phyloP scores from a whole-genome alignment of 2,329 filamentous ascomycete species.

The Aspergillus vadensis region DNA sequence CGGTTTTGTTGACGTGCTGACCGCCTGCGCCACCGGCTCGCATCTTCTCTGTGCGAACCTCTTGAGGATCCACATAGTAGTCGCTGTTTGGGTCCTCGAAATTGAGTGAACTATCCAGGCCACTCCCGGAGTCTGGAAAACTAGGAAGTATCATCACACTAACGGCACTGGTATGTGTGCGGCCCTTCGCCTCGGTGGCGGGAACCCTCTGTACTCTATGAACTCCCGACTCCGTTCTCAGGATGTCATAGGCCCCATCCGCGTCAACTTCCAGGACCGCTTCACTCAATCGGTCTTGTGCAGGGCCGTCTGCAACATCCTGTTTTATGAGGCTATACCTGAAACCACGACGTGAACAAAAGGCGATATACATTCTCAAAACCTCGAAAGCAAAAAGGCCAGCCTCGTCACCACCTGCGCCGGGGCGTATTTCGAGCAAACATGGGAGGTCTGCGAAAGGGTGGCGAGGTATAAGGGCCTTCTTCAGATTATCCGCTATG shows the following conservation, averaged over 20 bases:
- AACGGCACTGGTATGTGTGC: conserved; percentile 90
- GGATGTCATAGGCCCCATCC: conserved; percentile 74
- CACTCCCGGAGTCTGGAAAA: conserved; percentile 61
- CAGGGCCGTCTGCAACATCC: conserved; percentile 68
- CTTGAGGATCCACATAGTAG: conserved; percentile 82
- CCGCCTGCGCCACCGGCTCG: conserved; percentile 87
- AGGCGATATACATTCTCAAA: conserved; percentile 83
- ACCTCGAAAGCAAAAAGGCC: conserved; percentile 86
- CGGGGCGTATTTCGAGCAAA: conserved; percentile 86
- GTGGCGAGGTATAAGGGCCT: conserved; percentile 79
- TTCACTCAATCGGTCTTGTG: conserved; percentile 75
- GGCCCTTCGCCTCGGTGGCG: conserved; percentile 84
- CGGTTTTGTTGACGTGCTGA: conserved; percentile 98
- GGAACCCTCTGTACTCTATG: conserved; percentile 94
- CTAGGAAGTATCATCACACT: conserved; percentile 90
- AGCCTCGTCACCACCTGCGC: conserved; percentile 88
- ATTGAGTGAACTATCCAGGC: conserved; percentile 58
- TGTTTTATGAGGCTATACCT: conserved; percentile 74
- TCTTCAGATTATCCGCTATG: conserved; percentile 70
- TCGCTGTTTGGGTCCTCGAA: conserved; percentile 84
- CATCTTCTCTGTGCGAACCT: conserved; percentile 87
- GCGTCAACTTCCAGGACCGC: conserved; percentile 82
- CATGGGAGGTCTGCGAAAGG: conserved; percentile 89
- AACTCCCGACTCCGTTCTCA: conserved; percentile 88
- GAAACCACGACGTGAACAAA: conserved; percentile 70